Conservation (phyloP, 2,329 filamentous ascomycete species). For the Orbilia brochopaga region DNA sequence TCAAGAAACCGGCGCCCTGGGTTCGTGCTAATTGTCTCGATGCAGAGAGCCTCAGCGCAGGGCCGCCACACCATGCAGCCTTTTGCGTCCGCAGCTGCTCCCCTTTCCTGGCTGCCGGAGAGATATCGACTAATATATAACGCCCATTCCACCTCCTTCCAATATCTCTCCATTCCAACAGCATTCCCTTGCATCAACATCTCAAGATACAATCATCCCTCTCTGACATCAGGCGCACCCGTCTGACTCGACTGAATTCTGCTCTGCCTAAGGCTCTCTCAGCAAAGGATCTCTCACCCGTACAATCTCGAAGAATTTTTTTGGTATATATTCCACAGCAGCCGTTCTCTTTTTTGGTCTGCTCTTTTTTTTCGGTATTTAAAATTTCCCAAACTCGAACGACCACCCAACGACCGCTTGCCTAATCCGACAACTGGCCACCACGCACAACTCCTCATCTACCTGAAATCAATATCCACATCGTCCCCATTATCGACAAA, state of each 20-base stretch:
- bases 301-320: neutral
- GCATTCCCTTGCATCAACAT: conserved; percentile 47
- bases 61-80: neutral
- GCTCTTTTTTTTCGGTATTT: conserved; percentile 8
- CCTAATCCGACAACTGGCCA: conserved; percentile 28
- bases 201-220: conserved; percentile 32
- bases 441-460: conserved; percentile 27
- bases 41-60: conserved; percentile 40
- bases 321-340: conserved; percentile 2
- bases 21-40: conserved; percentile 28
- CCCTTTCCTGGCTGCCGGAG: conserved; percentile 10
- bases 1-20: conserved; percentile 35
- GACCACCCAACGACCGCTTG: conserved; percentile 16
- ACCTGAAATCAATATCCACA: conserved; percentile 4
- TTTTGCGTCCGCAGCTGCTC: neutral
- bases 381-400: conserved; percentile 39
- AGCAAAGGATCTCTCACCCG: too few relatives aligned
- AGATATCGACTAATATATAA: conserved; percentile 30
- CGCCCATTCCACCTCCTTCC: conserved; percentile 51
- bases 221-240: conserved; percentile 27
- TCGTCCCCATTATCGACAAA: conserved; percentile 7
- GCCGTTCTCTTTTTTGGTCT: conserved; percentile 5
- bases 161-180: conserved; percentile 49
- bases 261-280: too few relatives aligned
- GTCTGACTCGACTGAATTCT: conserved; percentile 13